A percentile compares a stretch with the other conserved stretches of the same genome.
phyloP scores from a whole-genome alignment of 2,329 filamentous ascomycete species.

The Ampelomyces quisqualis region DNA sequence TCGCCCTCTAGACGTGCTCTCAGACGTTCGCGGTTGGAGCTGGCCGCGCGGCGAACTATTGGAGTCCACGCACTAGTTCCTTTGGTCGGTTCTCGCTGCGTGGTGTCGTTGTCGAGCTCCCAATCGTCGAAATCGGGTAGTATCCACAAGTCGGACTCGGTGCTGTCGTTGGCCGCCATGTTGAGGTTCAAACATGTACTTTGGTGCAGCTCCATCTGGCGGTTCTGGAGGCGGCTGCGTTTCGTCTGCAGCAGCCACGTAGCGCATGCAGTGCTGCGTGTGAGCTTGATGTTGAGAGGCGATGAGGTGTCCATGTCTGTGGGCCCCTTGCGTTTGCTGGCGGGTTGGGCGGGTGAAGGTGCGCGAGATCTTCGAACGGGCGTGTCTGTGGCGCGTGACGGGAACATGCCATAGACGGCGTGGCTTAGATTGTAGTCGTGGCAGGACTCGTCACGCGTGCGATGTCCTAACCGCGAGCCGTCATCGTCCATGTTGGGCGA shows the following conservation, averaged over 20 bases:
- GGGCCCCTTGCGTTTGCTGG: constrained; percentile 11
- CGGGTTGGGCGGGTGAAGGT: constrained; percentile 8
- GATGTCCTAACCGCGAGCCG: constrained; percentile 10
- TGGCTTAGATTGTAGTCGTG: constrained; percentile 17
- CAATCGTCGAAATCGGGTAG: constrained; percentile 37
- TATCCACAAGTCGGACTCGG: constrained; percentile 35
- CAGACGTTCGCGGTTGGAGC: constrained; percentile 34
- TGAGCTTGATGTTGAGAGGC: constrained; percentile 10
- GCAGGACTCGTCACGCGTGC: constrained; percentile 20
- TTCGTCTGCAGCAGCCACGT: constrained; percentile 18
- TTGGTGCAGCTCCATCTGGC: constrained; percentile 21
- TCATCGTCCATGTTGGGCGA: constrained; percentile 16
- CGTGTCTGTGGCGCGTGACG: constrained; percentile 18
- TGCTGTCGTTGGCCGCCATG: constrained; percentile 4
- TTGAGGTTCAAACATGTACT: constrained; percentile 29
- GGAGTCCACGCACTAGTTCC: constrained; percentile 16
- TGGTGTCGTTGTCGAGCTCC: constrained; percentile 18
- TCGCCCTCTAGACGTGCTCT: constrained; percentile 34
- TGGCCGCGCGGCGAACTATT: constrained; percentile 28
- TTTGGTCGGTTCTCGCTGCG: constrained; percentile 3
- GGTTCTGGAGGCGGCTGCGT: constrained; percentile 6
- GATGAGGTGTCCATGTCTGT: constrained; percentile 3
- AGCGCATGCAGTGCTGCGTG: constrained; percentile 3
- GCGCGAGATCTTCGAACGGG: constrained; percentile 13
- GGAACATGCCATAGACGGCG: constrained; percentile 13